Evolutionary conservation across 805 yeast species (phyloP).

Genomic region (Starmerella stellata): DNA sequence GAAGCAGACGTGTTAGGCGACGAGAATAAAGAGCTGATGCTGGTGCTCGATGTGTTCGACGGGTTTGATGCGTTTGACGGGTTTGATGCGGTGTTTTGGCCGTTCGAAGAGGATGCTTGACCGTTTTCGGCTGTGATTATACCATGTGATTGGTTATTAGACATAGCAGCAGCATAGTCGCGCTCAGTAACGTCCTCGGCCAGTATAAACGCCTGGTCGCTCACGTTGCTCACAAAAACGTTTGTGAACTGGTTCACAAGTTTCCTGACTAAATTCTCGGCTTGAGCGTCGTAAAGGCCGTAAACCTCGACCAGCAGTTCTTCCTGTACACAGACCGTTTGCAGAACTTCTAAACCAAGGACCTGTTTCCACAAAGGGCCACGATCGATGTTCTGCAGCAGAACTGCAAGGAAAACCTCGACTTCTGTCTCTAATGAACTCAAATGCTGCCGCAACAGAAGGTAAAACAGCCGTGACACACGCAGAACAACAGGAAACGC

Average conservation of each 20-base stretch:
- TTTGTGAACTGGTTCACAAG: constrained; percentile 8
- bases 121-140: not conserved
- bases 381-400: constrained; percentile 51
- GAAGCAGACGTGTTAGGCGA: no score
- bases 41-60: not conserved
- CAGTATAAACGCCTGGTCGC: constrained; percentile 4
- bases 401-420: constrained; percentile 58
- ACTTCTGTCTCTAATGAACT: constrained; percentile 51
- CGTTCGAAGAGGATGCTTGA: not conserved
- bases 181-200: constrained; percentile 7
- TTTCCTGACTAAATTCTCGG: constrained; percentile 7
- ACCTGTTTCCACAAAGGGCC: constrained; percentile 58
- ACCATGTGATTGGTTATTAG: no score
- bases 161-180: not conserved
- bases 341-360: constrained; percentile 55
- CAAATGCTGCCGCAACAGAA: constrained; percentile 46
- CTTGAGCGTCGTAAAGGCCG: constrained; percentile 40
- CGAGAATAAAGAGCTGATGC: no score
- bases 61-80: not conserved
- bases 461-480: constrained; percentile 49
- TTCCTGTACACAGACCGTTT: constrained; percentile 40
- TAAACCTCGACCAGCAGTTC: constrained; percentile 35
- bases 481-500: constrained; percentile 58
- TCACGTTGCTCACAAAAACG: constrained; percentile 4
- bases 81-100: not conserved